Conservation (phyloP, 371 early-diverging fungal genomes). For the Dichotomocladium elegans region DNA sequence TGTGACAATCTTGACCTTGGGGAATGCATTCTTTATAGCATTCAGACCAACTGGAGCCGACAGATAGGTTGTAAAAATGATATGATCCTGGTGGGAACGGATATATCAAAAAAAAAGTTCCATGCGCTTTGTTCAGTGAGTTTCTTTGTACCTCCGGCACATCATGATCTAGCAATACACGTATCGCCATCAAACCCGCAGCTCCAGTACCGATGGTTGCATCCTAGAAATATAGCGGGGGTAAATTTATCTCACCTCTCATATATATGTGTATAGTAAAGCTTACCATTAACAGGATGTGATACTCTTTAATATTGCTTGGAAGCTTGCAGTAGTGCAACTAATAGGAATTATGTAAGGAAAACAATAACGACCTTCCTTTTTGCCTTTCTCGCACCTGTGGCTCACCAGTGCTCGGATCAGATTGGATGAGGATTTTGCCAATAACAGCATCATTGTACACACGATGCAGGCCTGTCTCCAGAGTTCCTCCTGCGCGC, state of each 20-base stretch:
- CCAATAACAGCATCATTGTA: constrained; percentile 79
- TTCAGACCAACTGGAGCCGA: constrained; percentile 74
- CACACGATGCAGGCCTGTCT: constrained; percentile 77
- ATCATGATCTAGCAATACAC: constrained; percentile 84
- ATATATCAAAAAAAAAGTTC: background rate
- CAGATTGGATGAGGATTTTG: constrained; percentile 85
- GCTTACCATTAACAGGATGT: constrained; percentile 61
- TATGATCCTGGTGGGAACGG: constrained; percentile 48
- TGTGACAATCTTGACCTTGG: constrained; percentile 75
- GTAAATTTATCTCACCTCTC: too few relatives aligned
- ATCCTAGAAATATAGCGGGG: too few relatives aligned
- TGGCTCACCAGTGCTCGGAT: constrained; percentile 79
- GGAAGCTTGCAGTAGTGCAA: constrained; percentile 81
- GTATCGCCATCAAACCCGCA: constrained; percentile 90
- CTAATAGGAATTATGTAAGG: constrained; percentile 13
- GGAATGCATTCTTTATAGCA: constrained; percentile 79
- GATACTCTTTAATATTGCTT: constrained; percentile 48
- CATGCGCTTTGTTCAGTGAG: background rate
- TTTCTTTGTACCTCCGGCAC: constrained; percentile 62
- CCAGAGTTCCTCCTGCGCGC: constrained; percentile 89
- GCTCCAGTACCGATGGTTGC: constrained; percentile 85
- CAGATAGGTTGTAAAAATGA: constrained; percentile 78
- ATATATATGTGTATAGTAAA: too few relatives aligned
- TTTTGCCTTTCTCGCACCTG: constrained; percentile 25
- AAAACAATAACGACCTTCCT: background rate